Conservation (phyloP, 2,329 filamentous ascomycete species). For the Fusarium robinianum region DNA sequence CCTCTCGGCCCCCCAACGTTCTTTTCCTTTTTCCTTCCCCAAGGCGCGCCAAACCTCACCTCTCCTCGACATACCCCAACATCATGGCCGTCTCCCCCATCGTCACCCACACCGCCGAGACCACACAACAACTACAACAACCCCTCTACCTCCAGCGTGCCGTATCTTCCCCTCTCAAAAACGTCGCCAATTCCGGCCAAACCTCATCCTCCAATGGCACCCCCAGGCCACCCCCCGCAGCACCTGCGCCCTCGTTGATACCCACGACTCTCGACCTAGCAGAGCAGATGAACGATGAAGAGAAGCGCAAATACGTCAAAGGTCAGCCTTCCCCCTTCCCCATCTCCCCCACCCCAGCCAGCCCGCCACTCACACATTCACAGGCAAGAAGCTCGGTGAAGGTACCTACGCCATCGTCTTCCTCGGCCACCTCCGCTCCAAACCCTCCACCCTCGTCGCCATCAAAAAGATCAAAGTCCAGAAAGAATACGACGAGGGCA, state of each 20-base stretch:
- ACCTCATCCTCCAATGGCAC: constrained; percentile 50
- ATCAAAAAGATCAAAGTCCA: constrained; percentile 93
- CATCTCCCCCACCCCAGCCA: no score
- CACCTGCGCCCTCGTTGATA: constrained; percentile 37
- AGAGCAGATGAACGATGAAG: constrained; percentile 81
- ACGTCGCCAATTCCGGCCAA: constrained; percentile 38
- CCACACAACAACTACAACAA: constrained; percentile 33
- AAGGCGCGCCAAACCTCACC: no score
- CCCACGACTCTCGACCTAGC: constrained; percentile 61
- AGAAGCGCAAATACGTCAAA: constrained; percentile 89
- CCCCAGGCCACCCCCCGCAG: constrained; percentile 42
- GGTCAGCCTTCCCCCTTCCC: constrained; percentile 50
- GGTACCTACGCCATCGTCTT: constrained; percentile 98
- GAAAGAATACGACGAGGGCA: constrained; percentile 84
- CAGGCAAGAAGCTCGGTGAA: constrained; percentile 89
- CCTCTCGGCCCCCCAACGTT: neutral
- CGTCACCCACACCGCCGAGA: constrained; percentile 46
- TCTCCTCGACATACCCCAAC: no score
- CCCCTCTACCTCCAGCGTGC: constrained; percentile 39
- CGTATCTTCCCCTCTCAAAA: constrained; percentile 52
- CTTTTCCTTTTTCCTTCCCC: constrained; percentile 6
- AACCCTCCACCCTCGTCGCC: constrained; percentile 77
- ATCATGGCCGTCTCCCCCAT: constrained; percentile 55
- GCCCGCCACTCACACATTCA: neutral
- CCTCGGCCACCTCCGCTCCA: constrained; percentile 75